Percentiles rank a stretch among this genome's conserved stretches.
phyloP scores from a whole-genome alignment of 768 basidiomycete species.

The Serendipita sp. region DNA sequence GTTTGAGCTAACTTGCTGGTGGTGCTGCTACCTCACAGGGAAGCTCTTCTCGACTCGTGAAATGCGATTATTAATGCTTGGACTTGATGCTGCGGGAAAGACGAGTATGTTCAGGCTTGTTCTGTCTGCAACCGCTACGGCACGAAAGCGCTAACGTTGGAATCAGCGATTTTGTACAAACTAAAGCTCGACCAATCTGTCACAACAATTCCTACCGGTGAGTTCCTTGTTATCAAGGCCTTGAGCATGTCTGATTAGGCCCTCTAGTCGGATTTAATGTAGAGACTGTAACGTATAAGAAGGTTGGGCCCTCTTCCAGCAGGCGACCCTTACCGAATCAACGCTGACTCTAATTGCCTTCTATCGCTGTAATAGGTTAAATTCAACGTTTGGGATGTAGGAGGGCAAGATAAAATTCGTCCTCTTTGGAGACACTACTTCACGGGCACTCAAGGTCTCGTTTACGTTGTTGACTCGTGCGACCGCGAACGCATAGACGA shows the following conservation, averaged over 20 bases:
- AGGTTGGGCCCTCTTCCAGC: conserved; percentile 26
- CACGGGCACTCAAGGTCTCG: conserved; percentile 95
- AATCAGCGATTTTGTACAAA: conserved; percentile 89
- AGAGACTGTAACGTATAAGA: conserved; percentile 98
- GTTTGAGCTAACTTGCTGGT: neutral
- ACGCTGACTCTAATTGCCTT: neutral
- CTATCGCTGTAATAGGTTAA: conserved; percentile 28
- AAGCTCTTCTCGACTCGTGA: conserved; percentile 98
- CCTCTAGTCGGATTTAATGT: conserved; percentile 89
- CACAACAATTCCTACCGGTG: conserved; percentile 94
- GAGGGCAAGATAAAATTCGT: conserved; percentile 99
- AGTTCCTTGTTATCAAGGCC: conserved; percentile 13
- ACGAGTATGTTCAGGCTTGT: conserved; percentile 55
- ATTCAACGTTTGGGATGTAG: conserved; percentile 93
- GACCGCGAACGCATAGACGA: conserved; percentile 93
- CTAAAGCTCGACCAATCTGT: conserved; percentile 98
- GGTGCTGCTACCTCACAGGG: conserved; percentile 30
- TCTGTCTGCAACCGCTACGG: neutral
- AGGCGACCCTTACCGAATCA: too few species aligned
- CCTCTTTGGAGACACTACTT: conserved; percentile 99
- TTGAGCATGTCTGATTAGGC: neutral
- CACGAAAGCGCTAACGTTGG: neutral
- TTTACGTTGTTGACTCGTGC: conserved; percentile 95
- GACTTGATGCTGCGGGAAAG: conserved; percentile 95
- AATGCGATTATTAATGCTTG: conserved; percentile 95